phyloP scores from a whole-genome alignment of 2,329 filamentous ascomycete genomes.

The Colletotrichum gloeosporioides region DNA sequence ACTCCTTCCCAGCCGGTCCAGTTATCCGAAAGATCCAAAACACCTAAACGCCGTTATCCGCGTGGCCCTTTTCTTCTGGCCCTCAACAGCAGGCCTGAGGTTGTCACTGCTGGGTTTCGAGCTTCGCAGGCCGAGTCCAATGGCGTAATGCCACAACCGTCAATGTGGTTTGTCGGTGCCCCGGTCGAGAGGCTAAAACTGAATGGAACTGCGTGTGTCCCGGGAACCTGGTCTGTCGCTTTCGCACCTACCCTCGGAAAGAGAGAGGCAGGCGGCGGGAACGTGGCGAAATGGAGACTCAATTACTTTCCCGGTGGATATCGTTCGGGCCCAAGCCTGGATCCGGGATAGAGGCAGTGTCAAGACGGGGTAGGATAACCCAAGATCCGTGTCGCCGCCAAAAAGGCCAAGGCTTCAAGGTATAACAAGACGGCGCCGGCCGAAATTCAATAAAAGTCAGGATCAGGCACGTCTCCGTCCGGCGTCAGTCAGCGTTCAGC shows the following conservation, averaged over 20 bases:
- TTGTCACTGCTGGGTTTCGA: neutral
- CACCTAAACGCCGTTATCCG: neutral
- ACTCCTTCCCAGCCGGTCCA: neutral
- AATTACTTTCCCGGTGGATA: neutral
- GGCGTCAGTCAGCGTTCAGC: neutral
- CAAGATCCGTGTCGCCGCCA: neutral
- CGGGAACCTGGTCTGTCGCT: conserved; percentile 1
- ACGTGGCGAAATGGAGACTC: conserved; percentile 3
- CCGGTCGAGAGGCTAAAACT: neutral
- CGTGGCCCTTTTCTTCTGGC: neutral
- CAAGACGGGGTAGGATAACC: neutral
- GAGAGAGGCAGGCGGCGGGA: neutral
- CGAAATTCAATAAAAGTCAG: neutral
- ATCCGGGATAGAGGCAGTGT: neutral
- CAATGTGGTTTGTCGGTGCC: neutral
- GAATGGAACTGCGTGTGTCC: neutral
- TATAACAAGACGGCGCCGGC: neutral
- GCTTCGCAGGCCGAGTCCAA: neutral
- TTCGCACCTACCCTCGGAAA: neutral
- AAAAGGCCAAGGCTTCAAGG: neutral
- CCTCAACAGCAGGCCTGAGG: neutral
- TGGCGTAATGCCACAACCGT: neutral
- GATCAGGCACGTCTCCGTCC: neutral
- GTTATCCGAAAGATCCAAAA: neutral
- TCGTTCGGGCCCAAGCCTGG: conserved; percentile 2